Evolutionary conservation across 31 red algal species (phyloP).

Genomic region (Odonthalia washingtoniensis): DNA sequence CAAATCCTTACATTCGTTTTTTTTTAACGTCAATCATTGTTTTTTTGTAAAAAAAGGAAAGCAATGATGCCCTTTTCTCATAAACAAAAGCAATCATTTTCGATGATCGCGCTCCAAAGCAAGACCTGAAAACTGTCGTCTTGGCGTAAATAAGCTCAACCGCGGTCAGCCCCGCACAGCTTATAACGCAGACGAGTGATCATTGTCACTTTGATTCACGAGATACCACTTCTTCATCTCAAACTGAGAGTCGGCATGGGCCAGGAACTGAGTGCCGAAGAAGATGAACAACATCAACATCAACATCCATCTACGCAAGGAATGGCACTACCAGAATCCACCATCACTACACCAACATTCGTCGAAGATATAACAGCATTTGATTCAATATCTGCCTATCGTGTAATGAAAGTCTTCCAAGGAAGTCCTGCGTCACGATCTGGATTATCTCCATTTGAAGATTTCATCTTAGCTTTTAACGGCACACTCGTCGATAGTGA

Average conservation of each 20-base stretch:
- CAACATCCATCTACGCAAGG: neutral
- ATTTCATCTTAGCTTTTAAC: conserved; percentile 92
- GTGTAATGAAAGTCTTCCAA: conserved; percentile 90
- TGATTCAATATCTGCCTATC: conserved; percentile 66
- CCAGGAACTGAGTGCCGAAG: neutral
- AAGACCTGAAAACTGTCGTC: too few relatives aligned
- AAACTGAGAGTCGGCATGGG: neutral
- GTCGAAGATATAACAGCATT: conserved; percentile 32
- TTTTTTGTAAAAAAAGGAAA: too few relatives aligned
- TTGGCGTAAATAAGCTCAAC: too few relatives aligned
- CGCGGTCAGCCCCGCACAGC: too few relatives aligned
- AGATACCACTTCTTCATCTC: too few relatives aligned
- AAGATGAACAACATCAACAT: neutral
- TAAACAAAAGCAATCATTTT: too few relatives aligned
- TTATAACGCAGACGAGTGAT: too few relatives aligned
- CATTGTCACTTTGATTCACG: too few relatives aligned
- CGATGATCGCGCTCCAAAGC: too few relatives aligned
- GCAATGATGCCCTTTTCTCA: too few relatives aligned
- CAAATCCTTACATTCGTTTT: too few relatives aligned
- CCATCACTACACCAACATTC: neutral
- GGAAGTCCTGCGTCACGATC: conserved; percentile 77
- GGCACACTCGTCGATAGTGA: conserved; percentile 69
- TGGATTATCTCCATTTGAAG: conserved; percentile 84
- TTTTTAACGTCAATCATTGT: too few relatives aligned
- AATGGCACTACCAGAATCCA: neutral